Base-by-base conservation (phyloP, 139 green algal genomes). In the Coelastrella sp. region DNA sequence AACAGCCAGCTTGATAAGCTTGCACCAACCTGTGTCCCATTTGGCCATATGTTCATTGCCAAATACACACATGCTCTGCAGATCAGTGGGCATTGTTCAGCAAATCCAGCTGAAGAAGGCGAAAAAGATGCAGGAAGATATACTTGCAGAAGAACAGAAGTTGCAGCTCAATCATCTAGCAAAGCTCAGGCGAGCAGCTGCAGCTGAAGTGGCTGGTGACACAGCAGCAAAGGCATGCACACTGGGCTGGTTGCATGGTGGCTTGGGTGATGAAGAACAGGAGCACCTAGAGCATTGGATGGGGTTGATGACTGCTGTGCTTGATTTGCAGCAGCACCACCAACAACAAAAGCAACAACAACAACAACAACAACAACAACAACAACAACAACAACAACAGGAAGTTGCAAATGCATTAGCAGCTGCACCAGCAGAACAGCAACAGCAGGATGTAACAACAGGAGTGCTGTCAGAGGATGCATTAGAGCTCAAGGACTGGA, bases 61-160 rank as follows among this genome's bases (percentile, higher is more conserved):
- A n/a, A n/a, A n/a, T n/a, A n/a, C n/a, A n/a, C n/a, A n/a, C n/a
- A n/a, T n/a, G n/a, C n/a, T n/a, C n/a, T 69, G 35, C 75, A 86
- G 80, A 50, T 19, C 67, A 30, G 67, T 86, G 9, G 80, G 80
- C 48, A 86, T 86, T 23, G 80, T 86, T 13, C 48, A 79, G 80
- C 67, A 86, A 67, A 60, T 57, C 2, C 80, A 86, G 38, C 37
- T 72, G 23, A 86, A 86, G 30, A 78, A 79, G 37, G 48, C 40
- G 25, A 41, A 45, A 21, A 86, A 86, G 67, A 40, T 86, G 66
- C 80, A 86, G 37, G 80, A 86, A 5, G 80, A 86, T 19, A 45
- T 69, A 1, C 37, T 38, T 34, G 50, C 67, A 34, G 80, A 86
- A 25, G 67, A 86, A 15, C 66, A 67, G 35, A 41, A 45, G 48